phyloP scores from a whole-genome alignment of 495 filamentous ascomycete genomes.

The Physcia stellaris region DNA sequence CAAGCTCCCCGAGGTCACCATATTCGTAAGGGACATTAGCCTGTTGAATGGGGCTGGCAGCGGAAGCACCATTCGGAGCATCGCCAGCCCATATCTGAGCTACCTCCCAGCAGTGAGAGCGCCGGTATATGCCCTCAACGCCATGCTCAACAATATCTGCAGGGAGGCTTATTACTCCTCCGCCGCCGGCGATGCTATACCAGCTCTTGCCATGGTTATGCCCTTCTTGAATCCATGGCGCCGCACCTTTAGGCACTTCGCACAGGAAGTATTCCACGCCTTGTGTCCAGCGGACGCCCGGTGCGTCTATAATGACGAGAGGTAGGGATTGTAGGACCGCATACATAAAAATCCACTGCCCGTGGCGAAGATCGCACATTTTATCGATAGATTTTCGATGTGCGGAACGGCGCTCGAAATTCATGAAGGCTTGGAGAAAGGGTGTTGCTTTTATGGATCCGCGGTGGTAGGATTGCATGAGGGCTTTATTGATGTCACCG shows the following conservation, averaged over 20 bases:
- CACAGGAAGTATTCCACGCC: conserved; percentile 96
- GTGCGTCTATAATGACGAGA: conserved; percentile 78
- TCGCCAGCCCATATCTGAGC: conserved; percentile 55
- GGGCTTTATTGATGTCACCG: conserved; percentile 58
- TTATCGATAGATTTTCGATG: conserved; percentile 59
- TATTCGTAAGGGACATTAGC: background rate
- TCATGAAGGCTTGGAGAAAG: conserved; percentile 69
- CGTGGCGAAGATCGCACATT: conserved; percentile 61
- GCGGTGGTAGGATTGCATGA: conserved; percentile 64
- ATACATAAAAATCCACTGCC: conserved; percentile 93
- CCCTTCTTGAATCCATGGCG: conserved; percentile 73
- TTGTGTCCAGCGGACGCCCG: conserved; percentile 58
- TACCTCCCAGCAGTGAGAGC: conserved; percentile 82
- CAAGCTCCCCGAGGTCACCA: conserved; percentile 22
- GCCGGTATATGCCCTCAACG: conserved; percentile 78
- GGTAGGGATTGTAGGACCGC: conserved; percentile 81
- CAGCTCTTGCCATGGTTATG: conserved; percentile 54
- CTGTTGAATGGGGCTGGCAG: background rate
- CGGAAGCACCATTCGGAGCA: background rate
- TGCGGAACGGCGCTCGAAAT: conserved; percentile 67
- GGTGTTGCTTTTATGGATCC: conserved; percentile 48
- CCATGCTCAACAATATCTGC: conserved; percentile 76
- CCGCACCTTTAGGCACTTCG: conserved; percentile 65
- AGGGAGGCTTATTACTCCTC: conserved; percentile 61
- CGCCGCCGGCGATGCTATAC: conserved; percentile 64